Evolutionary conservation across 768 basidiomycete genomes (phyloP), one percentile per base, ranked within the genome.

Genomic region (Dendrothele bispora): DNA sequence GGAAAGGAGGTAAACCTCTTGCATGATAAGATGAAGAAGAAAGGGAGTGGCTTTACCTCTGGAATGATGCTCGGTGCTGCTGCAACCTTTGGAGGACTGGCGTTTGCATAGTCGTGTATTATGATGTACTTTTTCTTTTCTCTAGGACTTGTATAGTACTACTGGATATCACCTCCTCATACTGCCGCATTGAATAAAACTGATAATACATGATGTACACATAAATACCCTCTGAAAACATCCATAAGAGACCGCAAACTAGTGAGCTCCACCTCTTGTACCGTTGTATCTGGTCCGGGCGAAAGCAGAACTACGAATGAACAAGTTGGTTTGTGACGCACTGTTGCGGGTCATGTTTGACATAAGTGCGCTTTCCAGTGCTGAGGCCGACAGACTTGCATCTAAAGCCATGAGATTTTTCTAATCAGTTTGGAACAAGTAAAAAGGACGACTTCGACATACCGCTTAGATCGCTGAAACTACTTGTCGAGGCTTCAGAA

Each of bases 381-480:
- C 89, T 32, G 89, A 91, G 6, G 80, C 80, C 15, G 88, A 90
- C 30, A 92, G 63, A 61, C 87, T 88, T 10, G 81, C 77, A 55
- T 89, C 87, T 88, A 14, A 40, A 41, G 32, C 28, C 43, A 17
- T 47, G 22, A 8, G 24, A 17, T 8, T 26, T 14, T 11, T 43
- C 15, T 29, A 18, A 10, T 44, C 5, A 21, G 7, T 14, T 12
- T 2, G 14, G 5, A 28, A 7, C 17, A 15, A 45, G 18, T 7
- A 26, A 11, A 20, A 5, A 20, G 26, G 37, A 32, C 10, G 11
- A 10, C 14, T 43, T 14, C 18, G 24, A 66, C 79, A 58, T 57
- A 90, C 91, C 90, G 57, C 91, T 93, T 36, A 92, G 59, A 59
- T 93, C 91, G 58, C 90, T 92, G 57, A 92, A 91, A 62, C 91